These are phyloP conservation scores for Barnettozyma salicaria DNA, from an alignment of 805 yeast genomes.

Conservation along the genomic window DNA sequence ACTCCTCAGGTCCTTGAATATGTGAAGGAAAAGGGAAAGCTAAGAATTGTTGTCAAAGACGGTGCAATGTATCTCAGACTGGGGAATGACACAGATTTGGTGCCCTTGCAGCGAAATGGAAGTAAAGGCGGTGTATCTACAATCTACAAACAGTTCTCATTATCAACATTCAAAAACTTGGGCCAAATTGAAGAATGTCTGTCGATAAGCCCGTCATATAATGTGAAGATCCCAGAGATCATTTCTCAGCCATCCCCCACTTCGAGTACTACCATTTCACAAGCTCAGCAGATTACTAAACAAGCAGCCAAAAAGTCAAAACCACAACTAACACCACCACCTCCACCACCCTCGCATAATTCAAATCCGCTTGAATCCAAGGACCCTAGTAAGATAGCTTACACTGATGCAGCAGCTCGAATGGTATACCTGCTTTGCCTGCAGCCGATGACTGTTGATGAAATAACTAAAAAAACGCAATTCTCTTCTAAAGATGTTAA, in stretches of 20 bases:
- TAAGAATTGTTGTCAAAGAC: slow-evolving; percentile 20
- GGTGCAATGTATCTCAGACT: slow-evolving; percentile 18
- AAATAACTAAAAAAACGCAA: slow-evolving; percentile 28
- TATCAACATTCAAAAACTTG: slow-evolving; percentile 19
- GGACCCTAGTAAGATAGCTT: not conserved
- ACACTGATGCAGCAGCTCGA: slow-evolving; percentile 21
- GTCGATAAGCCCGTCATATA: not conserved
- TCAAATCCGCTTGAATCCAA: not conserved
- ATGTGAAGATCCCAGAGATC: not conserved
- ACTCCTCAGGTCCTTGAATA: not conserved
- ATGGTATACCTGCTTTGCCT: slow-evolving; percentile 42
- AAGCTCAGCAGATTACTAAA: not conserved
- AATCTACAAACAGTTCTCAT: slow-evolving; percentile 22
- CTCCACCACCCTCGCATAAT: slow-evolving; percentile 1
- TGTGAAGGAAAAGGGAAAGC: slow-evolving; percentile 12
- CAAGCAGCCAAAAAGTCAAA: not conserved
- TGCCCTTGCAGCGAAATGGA: slow-evolving; percentile 9
- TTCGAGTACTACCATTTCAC: not conserved
- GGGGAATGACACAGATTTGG: slow-evolving; percentile 4
- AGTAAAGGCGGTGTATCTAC: slow-evolving; percentile 1
- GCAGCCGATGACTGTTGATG: slow-evolving; percentile 37
- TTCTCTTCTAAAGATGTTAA: slow-evolving; percentile 25
- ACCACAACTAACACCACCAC: not conserved
- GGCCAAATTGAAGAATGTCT: slow-evolving; percentile 9
- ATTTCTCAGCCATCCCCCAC: not conserved